A percentile compares a stretch with the other conserved stretches of the same genome.
These are phyloP conservation scores for Microascus cirrosus DNA, from an alignment of 2,329 filamentous ascomycete species.

Conservation along the genomic window DNA sequence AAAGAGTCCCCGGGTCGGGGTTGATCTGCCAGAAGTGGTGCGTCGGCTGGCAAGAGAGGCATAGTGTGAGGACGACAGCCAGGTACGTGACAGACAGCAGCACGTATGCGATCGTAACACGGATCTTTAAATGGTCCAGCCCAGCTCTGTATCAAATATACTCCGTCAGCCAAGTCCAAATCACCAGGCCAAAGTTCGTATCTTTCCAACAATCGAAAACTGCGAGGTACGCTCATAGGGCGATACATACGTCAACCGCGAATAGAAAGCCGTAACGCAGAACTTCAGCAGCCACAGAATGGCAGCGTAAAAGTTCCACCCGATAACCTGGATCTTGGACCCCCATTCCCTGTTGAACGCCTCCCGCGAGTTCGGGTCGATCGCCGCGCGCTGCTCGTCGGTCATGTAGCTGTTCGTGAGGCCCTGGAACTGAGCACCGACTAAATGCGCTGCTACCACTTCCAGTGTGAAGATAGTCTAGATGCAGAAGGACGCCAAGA, in stretches of 20 bases:
- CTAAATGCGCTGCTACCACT: background rate
- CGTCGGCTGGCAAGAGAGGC: background rate
- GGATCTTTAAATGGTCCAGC: slow-evolving; percentile 8
- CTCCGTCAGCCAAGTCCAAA: background rate
- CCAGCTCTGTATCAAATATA: slow-evolving; percentile 26
- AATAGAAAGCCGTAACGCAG: slow-evolving; percentile 16
- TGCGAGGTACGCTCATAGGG: slow-evolving; percentile 21
- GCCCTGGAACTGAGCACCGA: slow-evolving; percentile 41
- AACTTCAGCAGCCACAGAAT: slow-evolving; percentile 19
- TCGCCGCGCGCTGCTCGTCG: slow-evolving; percentile 31
- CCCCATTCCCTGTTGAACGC: slow-evolving; percentile 15
- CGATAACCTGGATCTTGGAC: slow-evolving; percentile 17
- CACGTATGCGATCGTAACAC: background rate
- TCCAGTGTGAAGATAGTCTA: background rate
- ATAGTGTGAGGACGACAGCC: background rate
- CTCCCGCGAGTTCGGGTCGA: slow-evolving; percentile 4
- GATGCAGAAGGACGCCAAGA: background rate
- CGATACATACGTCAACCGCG: slow-evolving; percentile 16
- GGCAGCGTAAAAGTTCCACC: slow-evolving; percentile 19
- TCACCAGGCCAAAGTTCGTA: slow-evolving; percentile 17
- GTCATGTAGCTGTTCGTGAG: slow-evolving; percentile 85
- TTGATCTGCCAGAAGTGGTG: background rate
- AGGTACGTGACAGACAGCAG: background rate
- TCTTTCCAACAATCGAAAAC: slow-evolving; percentile 27
- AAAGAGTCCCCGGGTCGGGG: background rate